phyloP scores from a whole-genome alignment of 176 grass and related monocot species.

The Eragrostis nindensis region DNA sequence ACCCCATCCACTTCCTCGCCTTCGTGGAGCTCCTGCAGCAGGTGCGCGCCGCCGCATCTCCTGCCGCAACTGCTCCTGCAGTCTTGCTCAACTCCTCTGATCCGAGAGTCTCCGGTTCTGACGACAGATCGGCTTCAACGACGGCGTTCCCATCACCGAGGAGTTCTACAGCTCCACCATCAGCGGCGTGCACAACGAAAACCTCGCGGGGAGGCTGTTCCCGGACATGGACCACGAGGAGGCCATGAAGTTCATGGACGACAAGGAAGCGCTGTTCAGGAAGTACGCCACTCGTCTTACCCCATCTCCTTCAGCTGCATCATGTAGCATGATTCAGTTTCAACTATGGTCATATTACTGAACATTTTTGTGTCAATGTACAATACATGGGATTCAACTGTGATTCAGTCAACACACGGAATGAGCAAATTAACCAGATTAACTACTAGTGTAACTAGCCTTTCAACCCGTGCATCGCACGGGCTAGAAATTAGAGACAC shows the following conservation, averaged over 20 bases:
- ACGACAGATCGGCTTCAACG: conserved; percentile 57
- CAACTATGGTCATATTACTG: background rate
- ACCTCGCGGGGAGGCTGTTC: conserved; percentile 59
- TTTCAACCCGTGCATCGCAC: too few species aligned
- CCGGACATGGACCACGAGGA: conserved; percentile 64
- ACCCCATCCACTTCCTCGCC: conserved; percentile 79
- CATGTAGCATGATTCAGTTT: background rate
- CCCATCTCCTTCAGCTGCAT: background rate
- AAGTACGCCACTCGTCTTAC: conserved; percentile 42
- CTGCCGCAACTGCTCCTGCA: too few species aligned
- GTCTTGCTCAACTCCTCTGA: background rate
- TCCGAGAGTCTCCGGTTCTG: background rate
- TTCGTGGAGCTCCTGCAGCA: conserved; percentile 68
- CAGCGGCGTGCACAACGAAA: conserved; percentile 72
- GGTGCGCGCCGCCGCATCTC: conserved; percentile 19
- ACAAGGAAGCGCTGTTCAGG: conserved; percentile 72
- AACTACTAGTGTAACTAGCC: too few species aligned
- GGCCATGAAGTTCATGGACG: conserved; percentile 65
- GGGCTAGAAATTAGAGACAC: too few species aligned
- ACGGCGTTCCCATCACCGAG: conserved; percentile 70
- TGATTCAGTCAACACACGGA: background rate
- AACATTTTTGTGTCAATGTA: background rate
- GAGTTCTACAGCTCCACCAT: conserved; percentile 70
- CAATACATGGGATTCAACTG: too few species aligned
- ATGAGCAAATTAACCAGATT: background rate